A percentile compares a stretch with the other conserved stretches of the same genome.
Conservation (phyloP, 2,329 filamentous ascomycete species). For the Sclerotinia nivalis region DNA sequence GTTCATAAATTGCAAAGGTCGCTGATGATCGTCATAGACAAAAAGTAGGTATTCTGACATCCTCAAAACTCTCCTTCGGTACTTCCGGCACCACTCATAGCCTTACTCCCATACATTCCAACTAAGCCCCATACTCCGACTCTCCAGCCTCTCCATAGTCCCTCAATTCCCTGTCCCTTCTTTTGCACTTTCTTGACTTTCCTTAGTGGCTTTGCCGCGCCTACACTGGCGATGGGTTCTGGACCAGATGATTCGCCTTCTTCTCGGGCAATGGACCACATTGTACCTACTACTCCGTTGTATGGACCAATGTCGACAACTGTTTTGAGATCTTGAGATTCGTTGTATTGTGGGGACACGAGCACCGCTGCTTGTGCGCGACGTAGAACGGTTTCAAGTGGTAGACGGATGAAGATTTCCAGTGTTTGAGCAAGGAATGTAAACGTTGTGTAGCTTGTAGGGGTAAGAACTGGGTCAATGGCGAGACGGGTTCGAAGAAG, state of each 20-base stretch:
- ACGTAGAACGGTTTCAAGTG: constrained; percentile 87
- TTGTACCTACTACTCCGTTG: constrained; percentile 83
- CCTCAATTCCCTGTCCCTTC: constrained; percentile 55
- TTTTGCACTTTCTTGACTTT: constrained; percentile 26
- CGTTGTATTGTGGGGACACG: constrained; percentile 33
- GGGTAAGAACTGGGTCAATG: constrained; percentile 79
- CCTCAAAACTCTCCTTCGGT: constrained; percentile 38
- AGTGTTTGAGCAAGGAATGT: constrained; percentile 78
- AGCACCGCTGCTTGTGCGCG: constrained; percentile 81
- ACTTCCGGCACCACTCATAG: constrained; percentile 38
- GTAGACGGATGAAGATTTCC: constrained; percentile 84
- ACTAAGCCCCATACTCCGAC: constrained; percentile 58
- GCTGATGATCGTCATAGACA: constrained; percentile 12
- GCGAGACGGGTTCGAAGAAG: constrained; percentile 81
- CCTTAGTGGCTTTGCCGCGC: constrained; percentile 22
- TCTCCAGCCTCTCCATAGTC: constrained; percentile 58
- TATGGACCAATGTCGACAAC: constrained; percentile 81
- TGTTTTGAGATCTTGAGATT: constrained; percentile 50
- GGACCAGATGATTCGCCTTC: constrained; percentile 65
- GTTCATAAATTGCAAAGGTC: not conserved
- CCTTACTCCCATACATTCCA: constrained; percentile 51
- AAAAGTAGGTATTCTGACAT: constrained; percentile 4
- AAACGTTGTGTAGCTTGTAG: constrained; percentile 76
- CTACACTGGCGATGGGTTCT: constrained; percentile 11
- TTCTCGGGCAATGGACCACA: constrained; percentile 81